These are phyloP conservation scores for Laburnicola sp. DNA, from an alignment of 2,329 filamentous ascomycete genomes.

Conservation along the genomic window DNA sequence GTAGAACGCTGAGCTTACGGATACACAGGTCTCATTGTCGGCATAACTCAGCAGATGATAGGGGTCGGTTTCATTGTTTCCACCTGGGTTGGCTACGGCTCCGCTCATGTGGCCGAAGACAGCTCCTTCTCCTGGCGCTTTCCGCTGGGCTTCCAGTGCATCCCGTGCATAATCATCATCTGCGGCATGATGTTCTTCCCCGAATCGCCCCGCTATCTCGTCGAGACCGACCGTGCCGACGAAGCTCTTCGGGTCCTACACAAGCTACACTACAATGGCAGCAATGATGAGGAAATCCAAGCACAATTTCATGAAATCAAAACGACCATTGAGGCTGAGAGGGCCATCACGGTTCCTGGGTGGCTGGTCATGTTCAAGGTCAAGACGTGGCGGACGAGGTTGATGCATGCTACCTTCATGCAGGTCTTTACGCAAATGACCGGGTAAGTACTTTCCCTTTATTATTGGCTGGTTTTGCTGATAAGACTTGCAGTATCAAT, in stretches of 20 bases:
- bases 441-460: conserved; percentile 45
- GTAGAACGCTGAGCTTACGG: not conserved
- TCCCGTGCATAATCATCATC: conserved; percentile 50
- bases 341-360: conserved; percentile 55
- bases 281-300: conserved; percentile 61
- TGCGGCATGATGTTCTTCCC: conserved; percentile 49
- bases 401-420: conserved; percentile 63
- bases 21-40: conserved; percentile 54
- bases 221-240: conserved; percentile 57
- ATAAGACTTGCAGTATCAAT: conserved; percentile 44
- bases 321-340: conserved; percentile 63
- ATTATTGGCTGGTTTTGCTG: not conserved
- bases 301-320: conserved; percentile 64
- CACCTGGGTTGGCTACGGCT: conserved; percentile 56
- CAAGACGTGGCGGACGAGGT: conserved; percentile 62
- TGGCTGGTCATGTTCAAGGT: conserved; percentile 63
- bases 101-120: conserved; percentile 39
- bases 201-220: conserved; percentile 43
- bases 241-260: conserved; percentile 53
- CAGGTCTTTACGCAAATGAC: conserved; percentile 69
- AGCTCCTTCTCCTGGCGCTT: conserved; percentile 49
- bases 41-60: conserved; percentile 61
- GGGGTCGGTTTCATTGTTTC: conserved; percentile 61
- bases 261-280: conserved; percentile 59
- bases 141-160: conserved; percentile 52